Percentiles rank a stretch among this genome's conserved stretches.
Conservation (phyloP, 169 alveolate species). For the Amoebophrya sp. region DNA sequence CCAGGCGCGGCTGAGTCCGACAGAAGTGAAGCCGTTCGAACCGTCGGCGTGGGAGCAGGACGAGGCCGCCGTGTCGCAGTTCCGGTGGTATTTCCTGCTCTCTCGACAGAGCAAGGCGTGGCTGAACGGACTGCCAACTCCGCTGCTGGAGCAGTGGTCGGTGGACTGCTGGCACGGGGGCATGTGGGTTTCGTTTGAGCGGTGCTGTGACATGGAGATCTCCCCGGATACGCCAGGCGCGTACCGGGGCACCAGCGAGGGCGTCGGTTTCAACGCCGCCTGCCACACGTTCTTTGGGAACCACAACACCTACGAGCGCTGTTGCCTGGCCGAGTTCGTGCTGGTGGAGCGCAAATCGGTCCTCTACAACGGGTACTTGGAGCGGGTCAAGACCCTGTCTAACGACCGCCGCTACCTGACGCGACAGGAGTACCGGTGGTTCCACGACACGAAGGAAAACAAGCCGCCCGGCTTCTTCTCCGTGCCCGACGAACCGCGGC, state of each 20-base stretch:
- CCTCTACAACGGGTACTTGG: background rate
- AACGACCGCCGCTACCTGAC: background rate
- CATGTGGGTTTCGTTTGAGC: background rate
- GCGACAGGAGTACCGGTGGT: background rate
- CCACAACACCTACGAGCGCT: background rate
- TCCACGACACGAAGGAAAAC: background rate
- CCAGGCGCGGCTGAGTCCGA: too few relatives aligned
- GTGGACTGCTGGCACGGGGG: conserved; percentile 15
- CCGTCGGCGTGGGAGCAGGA: background rate
- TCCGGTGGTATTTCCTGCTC: background rate
- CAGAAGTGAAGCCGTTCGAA: too few relatives aligned
- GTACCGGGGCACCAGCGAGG: background rate
- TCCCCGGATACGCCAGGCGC: background rate
- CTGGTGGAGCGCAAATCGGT: background rate
- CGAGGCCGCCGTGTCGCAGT: background rate
- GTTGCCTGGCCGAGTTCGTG: background rate
- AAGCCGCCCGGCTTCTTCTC: background rate
- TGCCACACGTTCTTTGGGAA: conserved; percentile 4
- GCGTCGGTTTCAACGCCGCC: conserved; percentile 2
- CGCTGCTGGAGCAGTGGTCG: background rate
- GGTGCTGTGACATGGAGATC: conserved; percentile 16
- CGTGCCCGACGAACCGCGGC: background rate
- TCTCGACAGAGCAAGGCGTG: background rate
- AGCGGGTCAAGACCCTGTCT: background rate
- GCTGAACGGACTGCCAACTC: background rate